Conservation (phyloP, 2,329 filamentous ascomycete species). For the Cordyceps fumosorosea region DNA sequence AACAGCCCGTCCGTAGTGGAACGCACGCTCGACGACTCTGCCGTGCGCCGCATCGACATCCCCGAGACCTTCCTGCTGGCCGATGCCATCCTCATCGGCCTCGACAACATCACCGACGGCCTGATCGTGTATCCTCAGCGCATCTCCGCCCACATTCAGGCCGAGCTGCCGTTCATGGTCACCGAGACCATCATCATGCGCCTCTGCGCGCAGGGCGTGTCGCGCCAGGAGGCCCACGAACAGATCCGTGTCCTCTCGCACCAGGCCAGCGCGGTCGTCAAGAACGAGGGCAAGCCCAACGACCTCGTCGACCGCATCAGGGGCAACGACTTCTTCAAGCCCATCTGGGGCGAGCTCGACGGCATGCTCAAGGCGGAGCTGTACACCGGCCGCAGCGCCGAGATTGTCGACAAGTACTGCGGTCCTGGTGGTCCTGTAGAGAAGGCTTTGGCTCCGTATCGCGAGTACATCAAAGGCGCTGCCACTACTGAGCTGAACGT, state of each 20-base stretch:
- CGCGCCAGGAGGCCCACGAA: constrained; percentile 78
- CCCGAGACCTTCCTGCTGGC: constrained; percentile 62
- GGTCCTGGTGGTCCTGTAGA: constrained; percentile 33
- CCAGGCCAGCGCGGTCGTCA: constrained; percentile 59
- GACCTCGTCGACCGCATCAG: constrained; percentile 77
- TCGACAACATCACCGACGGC: constrained; percentile 62
- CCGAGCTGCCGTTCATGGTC: constrained; percentile 83
- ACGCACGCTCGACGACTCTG: constrained; percentile 69
- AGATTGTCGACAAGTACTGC: constrained; percentile 41
- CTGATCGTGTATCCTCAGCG: constrained; percentile 73
- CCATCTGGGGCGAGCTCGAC: constrained; percentile 64
- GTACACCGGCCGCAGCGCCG: constrained; percentile 38
- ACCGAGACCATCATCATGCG: constrained; percentile 68
- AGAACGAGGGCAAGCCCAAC: constrained; percentile 61
- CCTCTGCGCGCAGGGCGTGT: constrained; percentile 62
- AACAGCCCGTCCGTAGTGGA: constrained; percentile 49
- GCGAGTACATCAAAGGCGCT: constrained; percentile 27
- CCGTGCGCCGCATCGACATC: constrained; percentile 59
- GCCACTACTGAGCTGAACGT: constrained; percentile 33
- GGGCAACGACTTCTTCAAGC: constrained; percentile 64
- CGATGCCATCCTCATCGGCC: constrained; percentile 59
- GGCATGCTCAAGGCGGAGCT: constrained; percentile 56
- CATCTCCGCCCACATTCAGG: constrained; percentile 60
- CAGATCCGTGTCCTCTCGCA: constrained; percentile 77
- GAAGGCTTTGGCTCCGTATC: constrained; percentile 33